Base-by-base conservation (phyloP, 2,329 filamentous ascomycete genomes). In the Arthrobotrys conoides region DNA sequence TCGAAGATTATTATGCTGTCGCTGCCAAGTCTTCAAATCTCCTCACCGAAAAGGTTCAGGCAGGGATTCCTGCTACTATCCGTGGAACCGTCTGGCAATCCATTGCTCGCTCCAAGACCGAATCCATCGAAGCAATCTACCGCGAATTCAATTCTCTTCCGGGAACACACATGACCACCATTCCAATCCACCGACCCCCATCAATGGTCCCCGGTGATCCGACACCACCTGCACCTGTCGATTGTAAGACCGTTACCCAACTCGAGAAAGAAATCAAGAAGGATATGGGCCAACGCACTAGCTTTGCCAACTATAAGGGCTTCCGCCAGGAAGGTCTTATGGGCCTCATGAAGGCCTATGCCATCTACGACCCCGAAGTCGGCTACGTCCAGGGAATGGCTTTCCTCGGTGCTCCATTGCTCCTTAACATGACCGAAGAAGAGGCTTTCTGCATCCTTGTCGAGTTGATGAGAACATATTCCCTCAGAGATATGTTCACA, bases 1-100 rank as follows among this genome's bases (percentile, higher is more conserved):
- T 99, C 38, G 96, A 97, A 81, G 93, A 97, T 85, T 96, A 96
- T 0, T 94, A 94, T 16, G 90, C 93, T 30, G 95, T 93, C 9
- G 92, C 98, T 63, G 92, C 93, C 10, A 90, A 93, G 76, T 94
- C 93, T 3, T 88, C 95, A 0, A 93, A 96, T 82, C 94, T 97
- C 83, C 86, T 99, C 72, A 97, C 95, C 83, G 90, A 89, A 81
- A 94, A 96, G 22, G 97, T 99, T 82, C 93, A 95, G 63, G 92
- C 91, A 46, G 96, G 96, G 36, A 99, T 99, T 72, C 96, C 96
- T 0, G 94, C 91, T 81, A 95, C 94, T 2, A 97, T 99, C 79
- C 91, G 96, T 75, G 96, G 96, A n/a, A 96, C 99, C 1, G 94
- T 99, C 64, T 99, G 96, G 96, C 96, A 99, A 85, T 95, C 98